Evolutionary conservation across 2,329 filamentous ascomycete species (phyloP), one percentile per base, ranked within the genome.

Genomic region (Fusarium luffae): DNA sequence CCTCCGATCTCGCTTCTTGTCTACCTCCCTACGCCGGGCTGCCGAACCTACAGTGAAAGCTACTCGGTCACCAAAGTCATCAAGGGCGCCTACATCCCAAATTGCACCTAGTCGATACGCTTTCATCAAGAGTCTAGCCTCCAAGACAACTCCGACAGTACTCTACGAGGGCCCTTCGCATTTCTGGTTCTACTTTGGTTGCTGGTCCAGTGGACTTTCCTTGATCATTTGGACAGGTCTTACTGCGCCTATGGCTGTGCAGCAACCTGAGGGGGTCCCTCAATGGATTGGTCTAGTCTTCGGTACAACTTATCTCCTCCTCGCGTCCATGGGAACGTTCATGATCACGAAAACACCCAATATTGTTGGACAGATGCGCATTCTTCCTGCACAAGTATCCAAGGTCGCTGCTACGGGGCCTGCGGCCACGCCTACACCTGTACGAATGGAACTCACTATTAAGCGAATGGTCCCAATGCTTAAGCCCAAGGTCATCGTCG

Each of bases 81-180:
- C 68, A 30, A 59, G 65, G 61, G 48, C 62, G 49, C 55, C 62
- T 48, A 30, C 63, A 44, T 32, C 72, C 44, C 61, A 68, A 60
- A 64, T 63, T 59, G 68, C 73, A 11, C 74, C 71, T 41, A 78
- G 71, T 58, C 71, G 72, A 75, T 83, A 81, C 72, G 82, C 79
- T 56, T 89, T 85, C 79, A 83, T 84, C 73, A 84, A 85, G 65
- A 85, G 83, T 63, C 83, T 93, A 40, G 85, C 87, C 16, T 81
- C 82, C 61, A 86, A 87, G 67, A 75, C 83, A n/a, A 79, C 83
- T 3, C 83, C 86, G 7, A 88, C 90, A 10, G 78, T 86, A 5
- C 82, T 93, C 44, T 93, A 92, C 81, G 83, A 90, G 73, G 85
- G 86, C 2, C 88, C 88, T 16, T 88, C 89, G 2, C 89, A 92